Base-by-base conservation (phyloP, 108 stramenopile species). In the Pseudonitzschia pungens region DNA sequence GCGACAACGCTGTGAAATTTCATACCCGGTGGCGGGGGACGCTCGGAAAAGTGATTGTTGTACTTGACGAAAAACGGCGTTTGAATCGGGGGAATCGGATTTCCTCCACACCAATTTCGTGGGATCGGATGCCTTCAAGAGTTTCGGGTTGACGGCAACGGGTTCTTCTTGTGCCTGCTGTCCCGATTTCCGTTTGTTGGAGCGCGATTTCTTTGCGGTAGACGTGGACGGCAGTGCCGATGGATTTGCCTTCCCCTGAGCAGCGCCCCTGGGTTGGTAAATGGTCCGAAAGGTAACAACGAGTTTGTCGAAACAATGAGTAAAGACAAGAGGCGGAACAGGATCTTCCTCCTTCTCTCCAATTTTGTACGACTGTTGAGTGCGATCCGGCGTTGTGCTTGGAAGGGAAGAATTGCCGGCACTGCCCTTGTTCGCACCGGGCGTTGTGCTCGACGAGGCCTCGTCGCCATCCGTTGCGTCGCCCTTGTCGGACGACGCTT, bases 251-350 rank as follows among this genome's bases (percentile, higher is more conserved):
- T 55, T 64, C n/a, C 29, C 42, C 40, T 2, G 7, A 24, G 50
- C 24, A 22, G 73, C 41, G 5, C 50, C 63, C 20, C 55, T 31
- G 5, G 84, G 79, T 14, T 68, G 75, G 31, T 76, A 87, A 24
- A 83, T 48, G 16, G 85, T 82, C 62, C 81, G 87, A 63, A 94
- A 78, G 42, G 78, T 72, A 27, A 90, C 86, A 43, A 79, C 79
- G 48, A 92, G 16, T 45, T 78, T 81, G 68, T 92, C 89, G 71
- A 94, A 92, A 40, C 85, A 80, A 68, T 94, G 90, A 18, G 93
- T 89, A 75, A 94, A 94, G 11, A 69, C 20, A 36, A 83, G 51
- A 11, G 89, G 86, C 26, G 83, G 73, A 10, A 89, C 67, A 3
- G 74, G 76, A 36, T 80, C 80, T 56, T 91, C 89, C 53, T 82